Conservation (phyloP, 2,329 filamentous ascomycete genomes). For the Alternaria sp. region DNA sequence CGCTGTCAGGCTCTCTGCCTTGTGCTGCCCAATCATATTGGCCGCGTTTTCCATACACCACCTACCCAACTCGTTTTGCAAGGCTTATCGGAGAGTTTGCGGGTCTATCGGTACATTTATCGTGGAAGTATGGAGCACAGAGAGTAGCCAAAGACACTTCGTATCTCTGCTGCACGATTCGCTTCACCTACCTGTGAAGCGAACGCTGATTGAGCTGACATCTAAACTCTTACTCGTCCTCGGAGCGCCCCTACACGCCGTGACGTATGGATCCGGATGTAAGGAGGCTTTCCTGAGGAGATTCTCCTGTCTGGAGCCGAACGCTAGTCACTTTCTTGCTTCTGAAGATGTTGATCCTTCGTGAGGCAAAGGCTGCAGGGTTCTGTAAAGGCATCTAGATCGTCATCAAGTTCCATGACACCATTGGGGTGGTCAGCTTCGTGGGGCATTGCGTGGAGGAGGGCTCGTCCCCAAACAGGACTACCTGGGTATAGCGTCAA, state of each 20-base stretch:
- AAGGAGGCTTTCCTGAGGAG: background rate
- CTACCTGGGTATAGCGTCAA: background rate
- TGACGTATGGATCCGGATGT: background rate
- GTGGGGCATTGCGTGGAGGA: background rate
- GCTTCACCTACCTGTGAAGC: background rate
- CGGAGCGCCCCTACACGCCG: background rate
- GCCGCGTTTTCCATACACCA: background rate
- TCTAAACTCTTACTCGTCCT: background rate
- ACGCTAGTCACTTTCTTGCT: background rate
- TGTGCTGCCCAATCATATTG: background rate
- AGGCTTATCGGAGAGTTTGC: slow-evolving; percentile 5
- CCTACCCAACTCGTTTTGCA: background rate
- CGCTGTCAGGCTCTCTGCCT: background rate
- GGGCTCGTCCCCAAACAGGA: background rate
- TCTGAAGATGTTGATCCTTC: background rate
- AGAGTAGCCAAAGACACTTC: background rate
- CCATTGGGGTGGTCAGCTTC: background rate
- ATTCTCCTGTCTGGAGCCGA: background rate
- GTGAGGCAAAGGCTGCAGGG: background rate
- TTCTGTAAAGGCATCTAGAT: background rate
- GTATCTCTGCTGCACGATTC: background rate
- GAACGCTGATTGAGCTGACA: background rate
- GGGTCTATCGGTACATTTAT: slow-evolving; percentile 2
- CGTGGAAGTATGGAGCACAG: background rate
- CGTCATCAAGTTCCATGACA: background rate